Evolutionary conservation across 352 stramenopile species (phyloP).

Genomic region (Phytophthora boehmeriae): DNA sequence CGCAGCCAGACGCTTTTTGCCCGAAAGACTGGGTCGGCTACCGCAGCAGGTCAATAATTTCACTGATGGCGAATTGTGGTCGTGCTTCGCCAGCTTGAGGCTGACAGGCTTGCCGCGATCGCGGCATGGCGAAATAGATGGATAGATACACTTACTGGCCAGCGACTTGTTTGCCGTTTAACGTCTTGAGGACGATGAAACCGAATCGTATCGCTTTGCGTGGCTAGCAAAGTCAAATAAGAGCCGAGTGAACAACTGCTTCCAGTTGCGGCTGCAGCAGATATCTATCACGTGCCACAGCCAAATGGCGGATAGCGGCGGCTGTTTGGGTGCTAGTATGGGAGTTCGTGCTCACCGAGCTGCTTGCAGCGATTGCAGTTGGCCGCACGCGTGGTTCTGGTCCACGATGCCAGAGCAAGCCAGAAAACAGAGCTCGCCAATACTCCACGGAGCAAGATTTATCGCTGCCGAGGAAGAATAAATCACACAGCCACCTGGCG

Average conservation of each 20-base stretch:
- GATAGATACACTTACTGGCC: background rate
- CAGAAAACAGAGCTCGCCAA: conserved; percentile 27
- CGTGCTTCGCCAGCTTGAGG: background rate
- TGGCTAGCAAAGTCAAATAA: too few species aligned
- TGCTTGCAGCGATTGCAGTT: conserved; percentile 5
- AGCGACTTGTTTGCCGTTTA: background rate
- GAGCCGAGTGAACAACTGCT: too few species aligned
- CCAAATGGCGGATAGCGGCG: conserved; percentile 15
- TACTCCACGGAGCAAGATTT: too few species aligned
- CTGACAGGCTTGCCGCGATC: background rate
- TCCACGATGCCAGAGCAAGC: conserved; percentile 12
- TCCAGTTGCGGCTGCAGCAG: background rate
- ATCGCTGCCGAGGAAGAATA: conserved; percentile 12
- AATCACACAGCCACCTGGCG: conserved; percentile 17
- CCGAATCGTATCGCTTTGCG: too few species aligned
- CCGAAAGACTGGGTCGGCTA: background rate
- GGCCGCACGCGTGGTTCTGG: conserved; percentile 24
- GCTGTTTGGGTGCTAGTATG: conserved; percentile 14
- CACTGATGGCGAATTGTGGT: background rate
- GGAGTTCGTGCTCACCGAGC: conserved; percentile 5
- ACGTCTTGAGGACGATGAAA: too few species aligned
- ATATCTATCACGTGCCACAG: background rate
- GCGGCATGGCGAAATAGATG: background rate
- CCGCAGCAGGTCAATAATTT: background rate
- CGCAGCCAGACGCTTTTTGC: background rate